Evolutionary conservation across 2,329 filamentous ascomycete species (phyloP).

Genomic region (Paraphoma chrysanthemicola): DNA sequence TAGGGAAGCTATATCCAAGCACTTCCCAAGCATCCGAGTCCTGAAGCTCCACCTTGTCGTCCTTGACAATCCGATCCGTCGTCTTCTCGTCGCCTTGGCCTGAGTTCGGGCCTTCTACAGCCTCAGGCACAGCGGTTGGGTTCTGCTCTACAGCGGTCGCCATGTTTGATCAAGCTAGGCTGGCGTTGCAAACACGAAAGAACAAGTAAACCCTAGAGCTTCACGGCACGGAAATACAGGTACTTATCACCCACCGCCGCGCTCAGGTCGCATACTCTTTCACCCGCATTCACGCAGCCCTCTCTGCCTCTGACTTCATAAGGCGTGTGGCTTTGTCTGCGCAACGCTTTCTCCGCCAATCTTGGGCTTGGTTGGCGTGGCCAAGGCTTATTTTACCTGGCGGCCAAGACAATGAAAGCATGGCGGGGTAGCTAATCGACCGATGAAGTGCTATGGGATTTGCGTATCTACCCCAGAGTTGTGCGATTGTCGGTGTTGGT

Average conservation of each 20-base stretch:
- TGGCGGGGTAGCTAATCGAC: constrained; percentile 18
- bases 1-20: constrained; percentile 55
- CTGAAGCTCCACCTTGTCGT: constrained; percentile 43
- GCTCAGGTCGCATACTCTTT: not conserved
- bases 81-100: constrained; percentile 25
- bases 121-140: constrained; percentile 30
- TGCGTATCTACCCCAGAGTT: constrained; percentile 9
- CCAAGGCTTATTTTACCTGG: constrained; percentile 18
- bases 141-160: constrained; percentile 13
- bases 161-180: constrained; percentile 4
- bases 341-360: constrained; percentile 22
- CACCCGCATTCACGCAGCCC: not conserved
- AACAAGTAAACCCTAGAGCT: not conserved
- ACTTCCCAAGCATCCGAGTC: constrained; percentile 50
- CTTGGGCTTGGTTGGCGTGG: constrained; percentile 13
- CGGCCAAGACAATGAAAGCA: constrained; percentile 14
- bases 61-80: constrained; percentile 29
- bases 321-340: constrained; percentile 17
- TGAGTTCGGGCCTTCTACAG: constrained; percentile 27
- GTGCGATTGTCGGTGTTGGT: constrained; percentile 6
- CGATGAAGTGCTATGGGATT: constrained; percentile 9
- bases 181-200: not conserved
- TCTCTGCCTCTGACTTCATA: constrained; percentile 21
- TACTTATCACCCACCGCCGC: not conserved
- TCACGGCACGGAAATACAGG: not conserved